Evolutionary conservation across 495 filamentous ascomycete species (phyloP).

Genomic region (Aspergillus panamensis): DNA sequence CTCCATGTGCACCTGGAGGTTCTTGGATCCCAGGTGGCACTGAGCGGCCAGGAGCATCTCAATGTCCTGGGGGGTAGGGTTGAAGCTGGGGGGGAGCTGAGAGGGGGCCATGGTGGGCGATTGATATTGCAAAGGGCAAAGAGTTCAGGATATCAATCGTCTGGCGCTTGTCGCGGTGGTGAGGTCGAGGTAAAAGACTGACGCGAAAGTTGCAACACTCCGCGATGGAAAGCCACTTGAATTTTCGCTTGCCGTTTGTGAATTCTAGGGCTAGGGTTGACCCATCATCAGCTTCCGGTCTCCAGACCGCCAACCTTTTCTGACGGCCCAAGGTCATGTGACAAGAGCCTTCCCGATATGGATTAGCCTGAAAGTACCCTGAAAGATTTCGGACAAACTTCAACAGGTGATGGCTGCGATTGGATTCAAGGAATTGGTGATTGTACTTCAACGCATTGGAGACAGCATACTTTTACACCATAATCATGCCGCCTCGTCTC

Average conservation of each 20-base stretch:
- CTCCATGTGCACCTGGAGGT: slow-evolving; percentile 98
- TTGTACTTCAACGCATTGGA: background rate
- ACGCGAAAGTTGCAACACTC: slow-evolving; percentile 35
- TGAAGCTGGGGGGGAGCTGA: slow-evolving; percentile 87
- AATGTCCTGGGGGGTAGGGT: slow-evolving; percentile 83
- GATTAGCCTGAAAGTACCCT: slow-evolving; percentile 27
- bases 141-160: slow-evolving; percentile 53
- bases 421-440: background rate
- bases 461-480: background rate
- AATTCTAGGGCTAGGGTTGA: slow-evolving; percentile 42
- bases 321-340: slow-evolving; percentile 10
- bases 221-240: slow-evolving; percentile 25
- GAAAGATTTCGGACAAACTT: slow-evolving; percentile 37
- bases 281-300: slow-evolving; percentile 11
- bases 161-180: slow-evolving; percentile 49
- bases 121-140: slow-evolving; percentile 47
- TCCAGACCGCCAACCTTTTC: background rate
- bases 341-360: background rate
- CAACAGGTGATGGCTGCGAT: slow-evolving; percentile 6
- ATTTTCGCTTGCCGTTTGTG: slow-evolving; percentile 45
- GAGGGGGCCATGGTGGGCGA: slow-evolving; percentile 85
- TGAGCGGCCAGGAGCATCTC: slow-evolving; percentile 98
- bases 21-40: slow-evolving; percentile 97
- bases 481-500: slow-evolving; percentile 73
- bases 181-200: slow-evolving; percentile 34